Evolutionary conservation across 2,329 filamentous ascomycete genomes (phyloP).

Genomic region (Orbilia javanica): DNA sequence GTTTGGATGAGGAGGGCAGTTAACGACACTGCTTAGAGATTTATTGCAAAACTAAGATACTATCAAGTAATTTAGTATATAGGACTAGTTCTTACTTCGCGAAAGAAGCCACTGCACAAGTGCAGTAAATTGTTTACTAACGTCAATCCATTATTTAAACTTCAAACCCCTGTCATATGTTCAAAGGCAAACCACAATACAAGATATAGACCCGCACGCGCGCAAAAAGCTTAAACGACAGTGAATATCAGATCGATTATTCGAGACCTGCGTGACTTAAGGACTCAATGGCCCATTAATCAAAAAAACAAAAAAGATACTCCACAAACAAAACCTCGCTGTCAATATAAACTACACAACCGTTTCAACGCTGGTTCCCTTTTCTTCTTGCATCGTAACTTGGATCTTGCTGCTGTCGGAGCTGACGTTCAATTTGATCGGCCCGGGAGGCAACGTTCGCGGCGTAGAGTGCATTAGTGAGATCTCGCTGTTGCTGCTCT

Average conservation of each 20-base stretch:
- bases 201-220: too few species aligned
- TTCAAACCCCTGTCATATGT: neutral
- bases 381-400: constrained; percentile 13
- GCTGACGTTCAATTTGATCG: constrained; percentile 35
- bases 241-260: neutral
- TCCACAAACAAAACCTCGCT: neutral
- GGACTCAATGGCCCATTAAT: neutral
- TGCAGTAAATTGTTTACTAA: constrained; percentile 3
- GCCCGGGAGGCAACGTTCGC: constrained; percentile 47
- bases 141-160: neutral
- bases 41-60: too few species aligned
- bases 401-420: constrained; percentile 26
- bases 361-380: constrained; percentile 37
- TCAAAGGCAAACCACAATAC: too few species aligned
- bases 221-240: too few species aligned
- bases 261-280: neutral
- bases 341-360: neutral
- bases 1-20: too few species aligned
- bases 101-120: neutral
- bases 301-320: neutral
- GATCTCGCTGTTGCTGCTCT: constrained; percentile 41
- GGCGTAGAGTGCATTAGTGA: constrained; percentile 50
- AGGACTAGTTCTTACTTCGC: neutral
- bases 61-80: too few species aligned
- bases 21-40: too few species aligned